Evolutionary conservation across 2,329 filamentous ascomycete genomes (phyloP), one percentile per base, ranked within the genome.

Genomic region (Phialophora macrospora): DNA sequence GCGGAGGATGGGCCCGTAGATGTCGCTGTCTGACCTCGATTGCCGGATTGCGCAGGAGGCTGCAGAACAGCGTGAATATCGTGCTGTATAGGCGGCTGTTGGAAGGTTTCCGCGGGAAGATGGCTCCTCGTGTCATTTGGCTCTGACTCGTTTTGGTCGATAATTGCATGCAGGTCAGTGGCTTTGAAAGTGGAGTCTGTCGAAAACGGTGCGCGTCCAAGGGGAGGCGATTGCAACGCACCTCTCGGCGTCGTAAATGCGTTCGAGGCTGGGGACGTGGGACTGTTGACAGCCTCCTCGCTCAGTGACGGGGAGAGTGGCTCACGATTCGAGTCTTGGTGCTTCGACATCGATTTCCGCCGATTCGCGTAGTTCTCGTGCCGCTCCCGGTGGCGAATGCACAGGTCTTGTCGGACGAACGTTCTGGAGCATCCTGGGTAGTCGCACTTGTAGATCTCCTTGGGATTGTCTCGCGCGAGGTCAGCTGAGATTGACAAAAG

Each of bases 381-480:
- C 46, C 91, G 87, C 75, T 94, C 91, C 75, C 88, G 86, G 77
- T 94, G 91, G 46, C 91, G 88, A 74, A 94, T 90, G 75, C 94
- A 93, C 66, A 99, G 83, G 77, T 99, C 94, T 71, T 95, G 91
- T 68, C 94, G 88, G 65, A 98, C 94, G 80, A 98, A 99, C 26
- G 90, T 89, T 58, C 94, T 89, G 65, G 89, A 87, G 78, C 94
- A 99, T 75, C 93, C 92, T 22, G 92, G 91, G 73, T 93, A 96
- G 75, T 96, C 91, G 81, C 95, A 98, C 74, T 88, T 87, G 77
- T 96, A 98, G 62, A 97, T 96, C 76, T 96, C 91, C 79, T 97
- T 97, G 20, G 94, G 94, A 64, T 91, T 90, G 79, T 98, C 90
- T 92, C 26, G 44, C 28, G 30, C 17, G 17, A 34, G n/a, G 32